Base-by-base conservation (phyloP, 768 basidiomycete genomes). In the Termitomyces bulborhizus region DNA sequence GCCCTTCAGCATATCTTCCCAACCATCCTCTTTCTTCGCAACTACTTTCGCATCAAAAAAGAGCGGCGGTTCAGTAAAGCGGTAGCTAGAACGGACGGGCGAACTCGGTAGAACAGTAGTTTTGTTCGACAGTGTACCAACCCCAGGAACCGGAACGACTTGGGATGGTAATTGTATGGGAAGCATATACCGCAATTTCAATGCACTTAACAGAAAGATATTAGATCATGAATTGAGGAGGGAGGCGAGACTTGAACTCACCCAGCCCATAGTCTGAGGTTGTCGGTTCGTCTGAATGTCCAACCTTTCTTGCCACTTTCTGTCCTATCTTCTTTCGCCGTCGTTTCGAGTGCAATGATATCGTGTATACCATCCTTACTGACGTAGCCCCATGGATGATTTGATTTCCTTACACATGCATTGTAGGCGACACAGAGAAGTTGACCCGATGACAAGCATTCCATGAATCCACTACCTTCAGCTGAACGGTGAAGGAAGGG, bases 381-480 rank as follows among this genome's bases (percentile, higher is more conserved):
- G 54, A 95, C 86, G 68, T 86, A 95, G 0, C 93, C 93, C 91
- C 92, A 96, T 0, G 90, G 90, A 60, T 87, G 83, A 46, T 82
- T 82, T 7, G 90, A 93, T 56, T 83, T 81, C 26, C 93, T 82
- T 0, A 95, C 87, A 29, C 83, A 86, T 11, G 79, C 69, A 67
- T 95, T 96, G 71, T 93, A 93, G 0, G 89, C 85, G 2, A 76
- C 66, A 62, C 93, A 95, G 12, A 95, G 78, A 8, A 91, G 69
- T 62, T 92, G 88, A 0, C 93, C 93, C 3, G 86, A 91, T 1
- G 87, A 79, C 6, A 90, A 73, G 4, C 74, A 76, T 3, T 71
- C 66, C 2, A 90, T 74, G 60, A 90, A 78, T 0, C 66, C 65
- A 54, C 72, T 49, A 66, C 76, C 57, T 56, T 66, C 36, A 63